Base-by-base conservation (phyloP, 768 basidiomycete genomes). In the Rubroboletus pulcherrimus region DNA sequence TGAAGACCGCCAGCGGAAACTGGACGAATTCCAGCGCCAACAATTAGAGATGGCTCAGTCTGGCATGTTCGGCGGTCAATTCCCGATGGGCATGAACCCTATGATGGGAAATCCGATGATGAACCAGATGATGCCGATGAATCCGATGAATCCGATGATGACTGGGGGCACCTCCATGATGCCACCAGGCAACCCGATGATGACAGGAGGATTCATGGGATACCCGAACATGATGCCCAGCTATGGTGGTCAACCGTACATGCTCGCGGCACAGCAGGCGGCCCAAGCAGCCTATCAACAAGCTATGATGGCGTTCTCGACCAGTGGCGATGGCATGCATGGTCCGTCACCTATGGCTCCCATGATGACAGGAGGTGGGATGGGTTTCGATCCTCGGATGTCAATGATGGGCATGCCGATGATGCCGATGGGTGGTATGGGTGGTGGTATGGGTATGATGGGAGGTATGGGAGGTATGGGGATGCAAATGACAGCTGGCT, bases 31-130 rank as follows among this genome's bases (percentile, higher is more conserved):
- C 53, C 93, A 96, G 66, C 81, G 87, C 42, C 86, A 90, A 71
- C 94, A 96, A 64, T 75, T 94, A 51, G 93, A 97, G 65, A 91
- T 95, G 68, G 89, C 91, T 82, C 86, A 91, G 63, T 84, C 86
- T 65, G 85, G 85, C 54, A 82, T 89, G 81, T 90, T 85, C 65
- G 81, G 77, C 38, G 81, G 75, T 59, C 74, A 72, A 55, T 73
- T 71, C 61, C 64, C 72, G 30, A 68, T 72, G 71, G 66, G 57
- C 53, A 85, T 70, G 71, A 86, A 87, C 69, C 85, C 85, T 2
- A 88, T 89, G 87, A 85, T 89, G 84, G 74, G 61, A 30, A 87
- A 84, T 63, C 86, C 85, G 44, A 88, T 81, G 79, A 80, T 66
- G 65, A 67, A 62, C 55, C 57, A 56, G 5, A 62, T 80, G 79